phyloP scores from a whole-genome alignment of 129 eudicot genomes.

The Lactuca sativa region DNA sequence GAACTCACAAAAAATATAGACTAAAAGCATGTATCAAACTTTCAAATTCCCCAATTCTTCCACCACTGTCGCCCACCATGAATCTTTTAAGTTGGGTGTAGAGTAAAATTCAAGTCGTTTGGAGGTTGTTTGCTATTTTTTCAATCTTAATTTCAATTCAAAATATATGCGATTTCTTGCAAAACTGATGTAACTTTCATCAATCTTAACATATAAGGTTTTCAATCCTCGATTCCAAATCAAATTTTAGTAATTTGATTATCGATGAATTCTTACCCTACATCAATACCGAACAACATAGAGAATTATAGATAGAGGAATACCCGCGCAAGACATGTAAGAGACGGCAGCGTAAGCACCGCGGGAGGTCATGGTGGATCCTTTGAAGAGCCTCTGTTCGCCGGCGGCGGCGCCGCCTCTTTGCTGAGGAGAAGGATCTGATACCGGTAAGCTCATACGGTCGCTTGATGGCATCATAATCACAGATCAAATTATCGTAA shows the following conservation, averaged over 20 bases:
- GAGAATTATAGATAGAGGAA: neutral
- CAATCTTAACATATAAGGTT: neutral
- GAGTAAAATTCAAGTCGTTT: neutral
- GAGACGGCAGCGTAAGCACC: conserved; percentile 94
- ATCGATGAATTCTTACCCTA: neutral
- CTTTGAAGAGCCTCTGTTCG: conserved; percentile 60
- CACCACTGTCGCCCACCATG: too few species aligned
- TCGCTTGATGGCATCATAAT: conserved; percentile 32
- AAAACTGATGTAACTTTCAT: neutral
- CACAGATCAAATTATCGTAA: conserved; percentile 7
- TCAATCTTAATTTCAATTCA: neutral
- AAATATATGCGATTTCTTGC: too few species aligned
- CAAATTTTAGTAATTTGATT: neutral
- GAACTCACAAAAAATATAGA: too few species aligned
- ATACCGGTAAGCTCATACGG: conserved; percentile 48
- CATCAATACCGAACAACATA: neutral
- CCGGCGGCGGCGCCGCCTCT: conserved; percentile 25
- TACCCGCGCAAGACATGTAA: conserved; percentile 97
- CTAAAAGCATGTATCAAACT: too few species aligned
- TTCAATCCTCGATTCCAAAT: neutral
- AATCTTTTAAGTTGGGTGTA: too few species aligned
- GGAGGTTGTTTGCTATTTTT: neutral
- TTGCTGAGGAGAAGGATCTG: conserved; percentile 42
- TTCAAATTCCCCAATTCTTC: too few species aligned
- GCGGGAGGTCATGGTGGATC: conserved; percentile 77